Base-by-base conservation (phyloP, 257 asterid genomes). In the Vinca minor region DNA sequence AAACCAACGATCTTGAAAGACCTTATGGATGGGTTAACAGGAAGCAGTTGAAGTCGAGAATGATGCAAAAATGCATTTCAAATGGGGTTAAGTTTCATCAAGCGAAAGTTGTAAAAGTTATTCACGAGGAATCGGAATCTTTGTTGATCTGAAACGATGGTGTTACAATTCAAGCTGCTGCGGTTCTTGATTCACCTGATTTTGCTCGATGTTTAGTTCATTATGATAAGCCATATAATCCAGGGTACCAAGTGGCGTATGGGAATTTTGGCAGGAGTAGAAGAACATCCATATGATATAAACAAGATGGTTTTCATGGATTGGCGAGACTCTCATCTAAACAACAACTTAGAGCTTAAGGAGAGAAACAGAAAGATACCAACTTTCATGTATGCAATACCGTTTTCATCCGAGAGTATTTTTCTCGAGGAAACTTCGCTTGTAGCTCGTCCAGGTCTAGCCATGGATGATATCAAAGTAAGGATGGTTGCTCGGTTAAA, bases 291-390 rank as follows among this genome's bases (percentile, higher is more conserved):
- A 0, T 93, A 84, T 25, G 97, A 93, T 66, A 62, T 77, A 18
- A 72, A 85, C 59, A 93, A 93, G 79, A 93, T 93, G 99, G 87
- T 89, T 62, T 89, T 93, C 87, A 93, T 93, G 99, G 99, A 93
- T 71, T 89, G 99, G 99, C 76, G 99, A 61, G 95, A 93, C 66
- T 84, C 96, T 0, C 99, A 93, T 75, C 90, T 93, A 15, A 61
- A 68, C 46, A 78, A 69, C 61, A 84, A 82, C 49, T 55, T 60
- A 53, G 92, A 76, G 66, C 78, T 93, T 26, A 75, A 73, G 77
- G 95, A 89, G 76, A 71, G 87, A 71, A 93, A 89, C 46, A 70
- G 75, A 28, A 89, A 60, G 83, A 79, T 80, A 14, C 99, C 99
- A 0, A 89, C 99, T 69, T 89, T 89, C 66, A 88, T 89, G 6